phyloP scores from a whole-genome alignment of 108 stramenopile species.

The Licmophora abbreviata region DNA sequence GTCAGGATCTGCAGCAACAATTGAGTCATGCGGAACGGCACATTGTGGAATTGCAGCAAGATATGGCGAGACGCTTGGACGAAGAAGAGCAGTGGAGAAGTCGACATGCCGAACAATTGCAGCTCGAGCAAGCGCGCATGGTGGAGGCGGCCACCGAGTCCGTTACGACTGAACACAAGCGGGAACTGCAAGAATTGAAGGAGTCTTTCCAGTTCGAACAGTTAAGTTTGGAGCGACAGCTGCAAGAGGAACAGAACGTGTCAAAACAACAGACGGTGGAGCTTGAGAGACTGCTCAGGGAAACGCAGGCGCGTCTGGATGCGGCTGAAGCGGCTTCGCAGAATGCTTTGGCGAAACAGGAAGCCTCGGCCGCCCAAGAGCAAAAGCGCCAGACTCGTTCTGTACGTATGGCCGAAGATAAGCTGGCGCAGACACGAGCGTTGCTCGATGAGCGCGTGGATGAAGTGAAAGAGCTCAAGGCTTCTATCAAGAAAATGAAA shows the following conservation, averaged over 20 bases:
- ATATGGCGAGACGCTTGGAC: not conserved
- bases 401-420: conserved; percentile 25
- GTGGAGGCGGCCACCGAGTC: conserved; percentile 11
- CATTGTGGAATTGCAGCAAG: conserved; percentile 1
- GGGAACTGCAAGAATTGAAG: conserved; percentile 14
- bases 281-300: conserved; percentile 14
- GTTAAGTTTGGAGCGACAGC: conserved; percentile 12
- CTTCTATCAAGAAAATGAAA: conserved; percentile 14
- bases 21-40: conserved; percentile 1
- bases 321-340: conserved; percentile 15
- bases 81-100: conserved; percentile 3
- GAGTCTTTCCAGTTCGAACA: conserved; percentile 9
- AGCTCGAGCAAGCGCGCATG: conserved; percentile 18
- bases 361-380: conserved; percentile 1
- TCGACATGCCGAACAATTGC: not conserved
- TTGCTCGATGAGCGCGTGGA: conserved; percentile 46
- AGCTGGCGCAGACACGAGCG: conserved; percentile 50
- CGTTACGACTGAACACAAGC: conserved; percentile 15
- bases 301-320: conserved; percentile 20
- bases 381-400: conserved; percentile 20
- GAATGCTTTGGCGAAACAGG: conserved; percentile 4
- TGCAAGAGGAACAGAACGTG: conserved; percentile 14
- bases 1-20: not conserved
- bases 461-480: conserved; percentile 23
- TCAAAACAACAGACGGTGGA: conserved; percentile 14